These are phyloP conservation scores for Entomortierella beljakovae DNA, from an alignment of 192 early-diverging fungal genomes.

Conservation along the genomic window DNA sequence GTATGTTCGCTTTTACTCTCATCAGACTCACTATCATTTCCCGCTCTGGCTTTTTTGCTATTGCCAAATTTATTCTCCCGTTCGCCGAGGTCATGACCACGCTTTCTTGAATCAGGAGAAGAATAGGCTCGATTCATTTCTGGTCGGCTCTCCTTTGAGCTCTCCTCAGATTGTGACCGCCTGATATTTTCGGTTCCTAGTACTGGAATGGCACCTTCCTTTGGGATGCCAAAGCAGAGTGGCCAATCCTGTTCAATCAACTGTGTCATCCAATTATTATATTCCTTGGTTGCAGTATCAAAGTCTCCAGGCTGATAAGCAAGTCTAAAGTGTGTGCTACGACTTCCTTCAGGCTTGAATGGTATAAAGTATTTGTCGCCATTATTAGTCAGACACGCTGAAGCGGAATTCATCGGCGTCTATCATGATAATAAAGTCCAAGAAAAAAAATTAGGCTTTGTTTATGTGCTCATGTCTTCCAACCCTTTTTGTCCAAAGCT, in stretches of 20 bases:
- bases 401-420: slow-evolving; percentile 85
- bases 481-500: not conserved
- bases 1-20: not conserved
- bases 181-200: not conserved
- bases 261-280: slow-evolving; percentile 79
- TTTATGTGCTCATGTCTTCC: not conserved
- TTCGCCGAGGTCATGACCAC: slow-evolving; percentile 12
- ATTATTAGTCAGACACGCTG: slow-evolving; percentile 81
- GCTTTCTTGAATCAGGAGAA: slow-evolving; percentile 33
- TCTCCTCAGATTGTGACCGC: not conserved
- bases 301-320: slow-evolving; percentile 86
- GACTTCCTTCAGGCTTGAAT: slow-evolving; percentile 74
- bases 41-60: slow-evolving; percentile 37
- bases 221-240: slow-evolving; percentile 79
- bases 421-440: slow-evolving; percentile 28
- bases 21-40: not conserved
- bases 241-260: slow-evolving; percentile 86
- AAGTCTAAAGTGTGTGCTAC: slow-evolving; percentile 80
- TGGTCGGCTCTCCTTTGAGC: slow-evolving; percentile 2
- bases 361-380: slow-evolving; percentile 80
- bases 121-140: slow-evolving; percentile 18
- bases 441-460: not conserved
- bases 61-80: slow-evolving; percentile 9
- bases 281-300: slow-evolving; percentile 74
- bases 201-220: slow-evolving; percentile 28